Conservation (phyloP, 2,329 filamentous ascomycete species). For the Aureobasidium sp. region DNA sequence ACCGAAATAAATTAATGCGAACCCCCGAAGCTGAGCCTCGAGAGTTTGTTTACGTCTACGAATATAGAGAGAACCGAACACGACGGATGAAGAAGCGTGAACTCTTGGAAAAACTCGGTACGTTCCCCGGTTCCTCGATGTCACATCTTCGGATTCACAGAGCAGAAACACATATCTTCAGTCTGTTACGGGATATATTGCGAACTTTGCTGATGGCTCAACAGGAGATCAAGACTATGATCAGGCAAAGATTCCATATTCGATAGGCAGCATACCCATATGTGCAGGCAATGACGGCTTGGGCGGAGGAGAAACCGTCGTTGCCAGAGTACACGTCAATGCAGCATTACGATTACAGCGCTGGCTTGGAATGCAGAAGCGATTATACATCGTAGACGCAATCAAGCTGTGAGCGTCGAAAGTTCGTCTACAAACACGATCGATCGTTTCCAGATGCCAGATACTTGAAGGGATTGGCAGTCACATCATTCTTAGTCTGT, state of each 20-base stretch:
- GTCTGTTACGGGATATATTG: neutral
- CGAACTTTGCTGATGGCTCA: neutral
- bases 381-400: slow-evolving; percentile 5
- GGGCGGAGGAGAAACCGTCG: neutral
- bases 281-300: neutral
- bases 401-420: neutral
- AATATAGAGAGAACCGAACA: neutral
- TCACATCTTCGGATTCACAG: neutral
- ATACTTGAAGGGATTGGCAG: too few relatives aligned
- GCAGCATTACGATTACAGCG: neutral
- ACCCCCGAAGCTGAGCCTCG: neutral
- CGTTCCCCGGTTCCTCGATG: neutral
- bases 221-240: neutral
- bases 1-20: neutral
- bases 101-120: neutral
- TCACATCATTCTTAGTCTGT: neutral
- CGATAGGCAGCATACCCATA: slow-evolving; percentile 4
- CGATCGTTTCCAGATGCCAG: neutral
- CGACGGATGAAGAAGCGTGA: neutral
- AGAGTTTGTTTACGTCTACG: slow-evolving; percentile 5
- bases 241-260: slow-evolving; percentile 1
- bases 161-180: neutral
- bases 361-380: slow-evolving; percentile 8
- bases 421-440: neutral
- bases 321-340: slow-evolving; percentile 11